Evolutionary conservation across 495 filamentous ascomycete genomes (phyloP).

Genomic region (Aspergillus sclerotiicarbonarius): DNA sequence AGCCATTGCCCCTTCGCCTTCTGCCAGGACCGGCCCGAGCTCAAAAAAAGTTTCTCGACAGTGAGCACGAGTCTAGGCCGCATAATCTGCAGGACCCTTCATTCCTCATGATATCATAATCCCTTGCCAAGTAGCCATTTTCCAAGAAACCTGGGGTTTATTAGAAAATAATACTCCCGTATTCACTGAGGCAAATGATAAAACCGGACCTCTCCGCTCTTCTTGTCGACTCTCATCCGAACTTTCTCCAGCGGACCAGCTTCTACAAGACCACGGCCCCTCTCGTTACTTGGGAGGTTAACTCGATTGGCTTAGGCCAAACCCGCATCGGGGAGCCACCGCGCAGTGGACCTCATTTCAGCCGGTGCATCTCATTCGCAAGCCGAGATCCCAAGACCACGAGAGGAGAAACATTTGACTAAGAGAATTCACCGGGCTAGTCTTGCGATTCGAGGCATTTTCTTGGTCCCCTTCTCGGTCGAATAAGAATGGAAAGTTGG

Average conservation of each 20-base stretch:
- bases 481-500: slow-evolving; percentile 2
- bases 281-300: background rate
- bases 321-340: slow-evolving; percentile 2
- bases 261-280: background rate
- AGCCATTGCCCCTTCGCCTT: background rate
- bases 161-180: background rate
- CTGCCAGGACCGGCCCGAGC: background rate
- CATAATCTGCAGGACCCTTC: no score
- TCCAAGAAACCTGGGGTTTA: background rate
- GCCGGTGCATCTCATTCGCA: slow-evolving; percentile 11
- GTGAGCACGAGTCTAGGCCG: no score
- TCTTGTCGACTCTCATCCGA: background rate
- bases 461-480: slow-evolving; percentile 9
- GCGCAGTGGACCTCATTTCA: slow-evolving; percentile 13
- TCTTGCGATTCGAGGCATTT: slow-evolving; percentile 13
- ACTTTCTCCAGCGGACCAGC: background rate
- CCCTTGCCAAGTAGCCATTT: no score
- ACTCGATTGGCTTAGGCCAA: slow-evolving; percentile 4
- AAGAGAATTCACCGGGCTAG: slow-evolving; percentile 12
- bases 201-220: background rate
- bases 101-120: no score
- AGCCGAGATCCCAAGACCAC: background rate
- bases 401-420: slow-evolving; percentile 15
- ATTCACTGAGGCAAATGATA: background rate
- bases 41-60: background rate